These are phyloP conservation scores for Schizophyllum commune DNA, from an alignment of 1,284 basidiomycete genomes.

Conservation along the genomic window DNA sequence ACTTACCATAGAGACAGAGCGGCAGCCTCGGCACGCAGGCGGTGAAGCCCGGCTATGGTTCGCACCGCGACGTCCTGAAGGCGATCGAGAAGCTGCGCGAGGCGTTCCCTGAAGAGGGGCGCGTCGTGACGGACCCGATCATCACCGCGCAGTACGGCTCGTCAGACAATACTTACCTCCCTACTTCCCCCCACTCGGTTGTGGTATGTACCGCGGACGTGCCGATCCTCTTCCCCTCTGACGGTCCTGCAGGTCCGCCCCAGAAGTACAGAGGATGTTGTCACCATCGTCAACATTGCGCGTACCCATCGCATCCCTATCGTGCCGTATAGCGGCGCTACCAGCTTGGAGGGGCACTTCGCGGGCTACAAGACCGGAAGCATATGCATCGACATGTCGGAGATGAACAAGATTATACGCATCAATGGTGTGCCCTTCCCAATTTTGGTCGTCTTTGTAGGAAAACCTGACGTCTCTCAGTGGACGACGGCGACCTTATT, in stretches of 20 bases:
- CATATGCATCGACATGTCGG: constrained; percentile 80
- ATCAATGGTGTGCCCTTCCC: constrained; percentile 49
- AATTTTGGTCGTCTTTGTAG: background rate
- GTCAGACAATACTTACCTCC: constrained; percentile 63
- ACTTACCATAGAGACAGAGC: background rate
- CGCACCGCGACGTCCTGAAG: constrained; percentile 31
- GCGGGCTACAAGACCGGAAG: constrained; percentile 57
- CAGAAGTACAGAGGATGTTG: constrained; percentile 58
- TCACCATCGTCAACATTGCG: constrained; percentile 58
- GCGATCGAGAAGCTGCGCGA: constrained; percentile 49
- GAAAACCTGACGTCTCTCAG: constrained; percentile 19
- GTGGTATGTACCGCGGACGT: constrained; percentile 49
- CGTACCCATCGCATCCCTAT: constrained; percentile 59
- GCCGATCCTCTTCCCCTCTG: constrained; percentile 28
- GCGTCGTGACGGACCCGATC: constrained; percentile 43
- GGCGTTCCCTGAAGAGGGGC: constrained; percentile 35
- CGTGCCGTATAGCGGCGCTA: constrained; percentile 63
- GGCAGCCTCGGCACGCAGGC: background rate
- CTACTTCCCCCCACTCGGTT: constrained; percentile 56
- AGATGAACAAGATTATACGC: constrained; percentile 79
- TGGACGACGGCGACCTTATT: constrained; percentile 61
- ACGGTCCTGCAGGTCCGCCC: constrained; percentile 18
- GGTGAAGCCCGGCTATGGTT: background rate
- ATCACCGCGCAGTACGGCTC: constrained; percentile 49
- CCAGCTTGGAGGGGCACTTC: constrained; percentile 62